These are phyloP conservation scores for Pseudogymnoascus pannorum DNA, from an alignment of 2,329 filamentous ascomycete genomes.

Conservation along the genomic window DNA sequence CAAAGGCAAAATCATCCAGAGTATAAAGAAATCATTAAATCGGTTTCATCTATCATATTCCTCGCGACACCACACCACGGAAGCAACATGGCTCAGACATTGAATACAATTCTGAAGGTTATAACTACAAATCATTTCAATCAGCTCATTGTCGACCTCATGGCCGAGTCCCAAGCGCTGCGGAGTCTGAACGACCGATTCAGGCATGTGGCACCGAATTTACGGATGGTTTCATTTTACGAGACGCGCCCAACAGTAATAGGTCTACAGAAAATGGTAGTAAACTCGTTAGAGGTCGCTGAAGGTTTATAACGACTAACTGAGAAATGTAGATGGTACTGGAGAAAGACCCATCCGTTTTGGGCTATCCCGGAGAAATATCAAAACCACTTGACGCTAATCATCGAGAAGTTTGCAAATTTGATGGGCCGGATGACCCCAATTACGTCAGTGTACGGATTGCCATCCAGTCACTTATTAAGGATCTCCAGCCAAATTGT, in stretches of 20 bases:
- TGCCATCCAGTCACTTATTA: neutral
- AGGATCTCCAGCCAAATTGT: neutral
- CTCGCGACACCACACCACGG: slow-evolving; percentile 37
- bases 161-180: slow-evolving; percentile 29
- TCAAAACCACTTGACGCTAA: slow-evolving; percentile 23
- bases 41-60: slow-evolving; percentile 33
- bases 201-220: neutral
- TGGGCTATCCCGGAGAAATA: slow-evolving; percentile 25
- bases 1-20: slow-evolving; percentile 22
- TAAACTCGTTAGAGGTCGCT: too few species aligned
- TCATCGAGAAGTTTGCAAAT: slow-evolving; percentile 30
- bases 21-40: slow-evolving; percentile 24
- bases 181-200: slow-evolving; percentile 39
- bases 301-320: too few species aligned
- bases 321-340: slow-evolving; percentile 20
- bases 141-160: slow-evolving; percentile 34
- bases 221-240: neutral
- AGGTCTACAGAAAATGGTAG: too few species aligned
- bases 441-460: slow-evolving; percentile 32
- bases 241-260: neutral
- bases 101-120: slow-evolving; percentile 31
- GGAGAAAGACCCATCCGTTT: slow-evolving; percentile 20
- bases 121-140: slow-evolving; percentile 24
- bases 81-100: slow-evolving; percentile 30
- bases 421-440: slow-evolving; percentile 20